These are phyloP conservation scores for Spathaspora arborariae DNA, from an alignment of 805 yeast genomes.

Conservation along the genomic window DNA sequence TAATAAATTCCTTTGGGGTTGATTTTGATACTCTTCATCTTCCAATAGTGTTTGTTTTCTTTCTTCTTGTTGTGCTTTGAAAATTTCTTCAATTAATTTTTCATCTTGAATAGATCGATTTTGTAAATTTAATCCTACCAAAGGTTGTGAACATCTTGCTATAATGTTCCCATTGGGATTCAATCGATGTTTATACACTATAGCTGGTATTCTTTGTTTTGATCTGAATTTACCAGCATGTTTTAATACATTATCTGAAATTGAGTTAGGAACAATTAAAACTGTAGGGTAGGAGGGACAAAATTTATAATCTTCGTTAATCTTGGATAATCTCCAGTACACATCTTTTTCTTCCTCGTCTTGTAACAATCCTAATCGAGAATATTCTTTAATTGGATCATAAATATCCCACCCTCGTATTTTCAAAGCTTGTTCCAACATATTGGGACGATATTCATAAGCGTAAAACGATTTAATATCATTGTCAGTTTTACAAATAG, in stretches of 20 bases:
- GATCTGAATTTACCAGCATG: conserved; percentile 87
- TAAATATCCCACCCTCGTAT: conserved; percentile 70
- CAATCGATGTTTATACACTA: conserved; percentile 66
- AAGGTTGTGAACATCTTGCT: conserved; percentile 87
- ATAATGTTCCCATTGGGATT: conserved; percentile 67
- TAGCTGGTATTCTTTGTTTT: conserved; percentile 76
- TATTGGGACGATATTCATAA: conserved; percentile 72
- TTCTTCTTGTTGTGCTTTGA: conserved; percentile 49
- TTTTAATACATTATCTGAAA: conserved; percentile 76
- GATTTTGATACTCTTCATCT: conserved; percentile 22
- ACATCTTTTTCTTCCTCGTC: no score
- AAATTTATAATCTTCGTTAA: conserved; percentile 63
- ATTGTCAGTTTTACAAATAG: conserved; percentile 50
- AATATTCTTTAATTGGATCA: conserved; percentile 59
- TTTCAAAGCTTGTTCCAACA: conserved; percentile 51
- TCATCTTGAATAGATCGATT: conserved; percentile 91
- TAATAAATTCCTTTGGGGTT: conserved; percentile 54
- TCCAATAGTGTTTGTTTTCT: conserved; percentile 9
- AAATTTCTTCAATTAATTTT: conserved; percentile 68
- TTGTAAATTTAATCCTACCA: conserved; percentile 80
- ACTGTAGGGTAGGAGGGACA: conserved; percentile 72
- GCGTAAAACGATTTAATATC: conserved; percentile 60
- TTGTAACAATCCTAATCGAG: conserved; percentile 61
- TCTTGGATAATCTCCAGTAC: conserved; percentile 66
- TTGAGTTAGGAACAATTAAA: conserved; percentile 67